Evolutionary conservation across 805 yeast species (phyloP).

Genomic region (Starmera dryadoides): DNA sequence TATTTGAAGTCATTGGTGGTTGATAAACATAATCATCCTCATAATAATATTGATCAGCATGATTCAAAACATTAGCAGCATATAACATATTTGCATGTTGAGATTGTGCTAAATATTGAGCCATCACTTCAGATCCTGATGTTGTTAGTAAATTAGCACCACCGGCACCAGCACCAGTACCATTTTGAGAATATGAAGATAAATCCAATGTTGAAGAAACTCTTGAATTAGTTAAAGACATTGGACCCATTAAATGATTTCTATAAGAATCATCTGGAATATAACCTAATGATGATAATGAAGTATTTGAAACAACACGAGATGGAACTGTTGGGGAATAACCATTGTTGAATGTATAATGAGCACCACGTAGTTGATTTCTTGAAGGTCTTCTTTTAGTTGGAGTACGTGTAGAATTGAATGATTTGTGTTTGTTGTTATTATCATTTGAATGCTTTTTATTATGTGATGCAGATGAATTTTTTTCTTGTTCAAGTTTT

Average conservation of each 20-base stretch:
- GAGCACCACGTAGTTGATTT: too few species aligned
- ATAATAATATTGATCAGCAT: conserved; percentile 29
- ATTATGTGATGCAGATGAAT: neutral
- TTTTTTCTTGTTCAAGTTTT: neutral
- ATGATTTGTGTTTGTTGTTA: too few species aligned
- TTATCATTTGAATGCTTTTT: neutral
- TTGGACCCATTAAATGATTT: too few species aligned
- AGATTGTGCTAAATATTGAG: conserved; percentile 67
- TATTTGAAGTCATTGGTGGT: neutral
- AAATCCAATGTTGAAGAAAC: neutral
- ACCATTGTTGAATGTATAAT: neutral
- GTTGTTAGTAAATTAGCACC: conserved; percentile 3
- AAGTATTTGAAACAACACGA: neutral
- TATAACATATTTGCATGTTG: conserved; percentile 55
- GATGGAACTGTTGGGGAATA: neutral
- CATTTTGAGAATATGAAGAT: neutral
- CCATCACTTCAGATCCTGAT: conserved; percentile 70
- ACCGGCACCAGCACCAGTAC: too few species aligned
- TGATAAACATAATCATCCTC: conserved; percentile 5
- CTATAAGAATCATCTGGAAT: neutral
- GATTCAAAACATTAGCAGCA: conserved; percentile 46
- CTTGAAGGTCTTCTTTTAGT: too few species aligned
- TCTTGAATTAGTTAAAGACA: neutral
- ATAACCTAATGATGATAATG: neutral
- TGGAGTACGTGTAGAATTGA: too few species aligned